Evolutionary conservation across 352 stramenopile genomes (phyloP), one percentile per base, ranked within the genome.

Genomic region (Pythium dissimile): DNA sequence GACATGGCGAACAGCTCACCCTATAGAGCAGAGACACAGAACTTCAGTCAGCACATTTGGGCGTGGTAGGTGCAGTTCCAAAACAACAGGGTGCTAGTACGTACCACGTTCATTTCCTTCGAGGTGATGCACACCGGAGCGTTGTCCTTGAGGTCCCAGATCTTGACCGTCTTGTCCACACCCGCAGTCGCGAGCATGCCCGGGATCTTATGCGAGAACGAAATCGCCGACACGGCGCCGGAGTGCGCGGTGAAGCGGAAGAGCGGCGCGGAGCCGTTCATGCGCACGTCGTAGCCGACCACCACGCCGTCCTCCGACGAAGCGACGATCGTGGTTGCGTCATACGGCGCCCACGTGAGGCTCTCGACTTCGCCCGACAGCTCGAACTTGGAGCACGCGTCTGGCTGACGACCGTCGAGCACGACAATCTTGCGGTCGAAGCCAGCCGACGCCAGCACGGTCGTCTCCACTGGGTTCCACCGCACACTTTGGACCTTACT

Each of bases 131-230:
- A 95, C 46, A 80, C 59, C 3, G 89, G 84, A 18, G 62, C 64
- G 44, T 84, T 84, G 38, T 85, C 73, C 56, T 82, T 72, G 16
- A 95, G 64, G 61, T 99, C 95, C 97, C 97, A 99, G 39, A 99
- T 75, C 63, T 97, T 97, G 44, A 99, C 96, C 8, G 92, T 98
- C 78, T 98, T 98, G 80, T 99, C 96, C n/a, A 97, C 85, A 10
- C 93, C 94, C 37, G 88, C 95, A 4, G 96, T 99, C 21, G 95
- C 91, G 45, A 99, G 77, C 71, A 99, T 86, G 42, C 96, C 96
- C 16, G 95, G 83, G 46, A 95, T 81, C 31, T 88, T 84, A 51
- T 73, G 61, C 48, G 76, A 94, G 60, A 97, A 95, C 18, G 84
- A 88, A 60, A 98, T 77, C 21, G 77, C 69, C 20, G 88, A 95